These are phyloP conservation scores for Tuber melanosporum DNA, from an alignment of 495 filamentous ascomycete genomes.

Conservation along the genomic window DNA sequence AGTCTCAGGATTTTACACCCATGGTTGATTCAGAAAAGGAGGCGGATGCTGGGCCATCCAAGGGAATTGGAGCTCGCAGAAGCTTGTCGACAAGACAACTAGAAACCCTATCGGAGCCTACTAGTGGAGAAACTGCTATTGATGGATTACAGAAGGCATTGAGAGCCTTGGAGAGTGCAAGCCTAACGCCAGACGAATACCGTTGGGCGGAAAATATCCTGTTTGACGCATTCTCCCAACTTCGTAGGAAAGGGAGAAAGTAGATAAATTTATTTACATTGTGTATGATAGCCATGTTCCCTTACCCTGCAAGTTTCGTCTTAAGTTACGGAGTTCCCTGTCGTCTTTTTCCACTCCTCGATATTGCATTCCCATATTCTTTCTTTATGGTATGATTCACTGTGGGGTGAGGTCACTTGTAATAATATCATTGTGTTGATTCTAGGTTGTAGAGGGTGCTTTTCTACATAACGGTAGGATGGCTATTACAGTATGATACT, in stretches of 20 bases:
- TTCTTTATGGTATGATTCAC: background rate
- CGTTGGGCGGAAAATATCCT: slow-evolving; percentile 27
- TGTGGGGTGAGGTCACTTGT: background rate
- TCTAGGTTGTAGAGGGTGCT: background rate
- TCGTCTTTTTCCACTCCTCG: background rate
- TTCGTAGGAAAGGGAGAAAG: slow-evolving; percentile 19
- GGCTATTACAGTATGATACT: background rate
- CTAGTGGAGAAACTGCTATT: slow-evolving; percentile 11
- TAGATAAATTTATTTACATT: background rate
- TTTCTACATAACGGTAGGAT: background rate
- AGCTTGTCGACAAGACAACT: background rate
- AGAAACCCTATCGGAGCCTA: background rate
- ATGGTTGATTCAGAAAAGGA: background rate
- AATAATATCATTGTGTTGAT: background rate
- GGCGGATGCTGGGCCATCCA: background rate
- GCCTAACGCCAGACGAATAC: slow-evolving; percentile 16
- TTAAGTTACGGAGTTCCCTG: background rate
- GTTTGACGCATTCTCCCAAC: slow-evolving; percentile 27
- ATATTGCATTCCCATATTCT: background rate
- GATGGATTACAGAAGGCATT: slow-evolving; percentile 15
- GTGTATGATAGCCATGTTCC: background rate
- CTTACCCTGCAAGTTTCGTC: background rate
- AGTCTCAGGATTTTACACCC: background rate
- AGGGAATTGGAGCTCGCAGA: slow-evolving; percentile 5
- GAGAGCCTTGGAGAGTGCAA: slow-evolving; percentile 5